These are phyloP conservation scores for Penicillium sp. DNA, from an alignment of 2,329 filamentous ascomycete species.

Conservation along the genomic window DNA sequence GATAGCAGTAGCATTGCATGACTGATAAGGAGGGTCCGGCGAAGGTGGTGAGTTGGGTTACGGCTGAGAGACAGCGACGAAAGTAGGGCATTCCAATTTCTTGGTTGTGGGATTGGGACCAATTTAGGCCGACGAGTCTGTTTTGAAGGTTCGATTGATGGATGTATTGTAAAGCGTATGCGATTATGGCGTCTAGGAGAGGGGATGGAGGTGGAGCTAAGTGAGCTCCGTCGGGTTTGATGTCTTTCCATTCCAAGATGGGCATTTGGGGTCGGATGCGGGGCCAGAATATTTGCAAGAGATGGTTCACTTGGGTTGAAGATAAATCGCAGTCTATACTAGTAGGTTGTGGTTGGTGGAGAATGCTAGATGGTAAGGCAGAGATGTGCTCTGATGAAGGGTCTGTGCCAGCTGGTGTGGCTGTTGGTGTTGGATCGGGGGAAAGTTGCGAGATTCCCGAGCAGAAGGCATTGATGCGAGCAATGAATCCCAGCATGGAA, in stretches of 20 bases:
- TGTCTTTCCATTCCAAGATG: conserved; percentile 11
- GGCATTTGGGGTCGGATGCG: conserved; percentile 16
- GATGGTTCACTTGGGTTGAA: neutral
- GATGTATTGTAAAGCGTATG: conserved; percentile 24
- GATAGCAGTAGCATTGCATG: conserved; percentile 26
- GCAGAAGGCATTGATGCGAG: conserved; percentile 22
- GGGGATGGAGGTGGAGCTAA: neutral
- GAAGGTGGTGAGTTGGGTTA: conserved; percentile 18
- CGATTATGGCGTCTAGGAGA: conserved; percentile 23
- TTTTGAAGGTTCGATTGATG: conserved; percentile 19
- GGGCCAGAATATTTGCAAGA: conserved; percentile 18
- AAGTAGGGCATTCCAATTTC: conserved; percentile 22
- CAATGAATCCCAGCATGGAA: conserved; percentile 20
- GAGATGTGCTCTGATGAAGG: neutral
- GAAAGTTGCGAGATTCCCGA: conserved; percentile 14
- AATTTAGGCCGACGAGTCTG: conserved; percentile 22
- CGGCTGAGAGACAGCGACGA: conserved; percentile 20
- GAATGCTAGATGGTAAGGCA: neutral
- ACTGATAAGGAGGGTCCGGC: conserved; percentile 15
- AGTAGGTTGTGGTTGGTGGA: neutral
- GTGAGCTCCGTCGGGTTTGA: neutral
- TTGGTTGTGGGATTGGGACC: conserved; percentile 9
- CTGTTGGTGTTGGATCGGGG: neutral
- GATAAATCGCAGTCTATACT: conserved; percentile 2
- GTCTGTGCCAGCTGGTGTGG: neutral